Conservation (phyloP, 148 eudicot genomes). For the Rhododendron mucronatum region DNA sequence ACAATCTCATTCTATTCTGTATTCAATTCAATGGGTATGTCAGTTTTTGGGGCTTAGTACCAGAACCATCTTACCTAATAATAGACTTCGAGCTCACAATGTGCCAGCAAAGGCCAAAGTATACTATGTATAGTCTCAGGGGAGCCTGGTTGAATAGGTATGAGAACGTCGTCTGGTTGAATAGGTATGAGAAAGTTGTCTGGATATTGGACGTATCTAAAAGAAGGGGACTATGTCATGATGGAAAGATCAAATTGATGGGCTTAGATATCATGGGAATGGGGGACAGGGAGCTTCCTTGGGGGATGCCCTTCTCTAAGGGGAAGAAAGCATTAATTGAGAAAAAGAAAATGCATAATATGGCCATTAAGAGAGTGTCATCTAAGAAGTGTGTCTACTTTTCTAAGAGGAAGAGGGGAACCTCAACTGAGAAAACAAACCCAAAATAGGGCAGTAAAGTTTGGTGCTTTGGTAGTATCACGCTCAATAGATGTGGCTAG, state of each 20-base stretch:
- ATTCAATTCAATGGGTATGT: neutral
- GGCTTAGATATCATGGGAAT: neutral
- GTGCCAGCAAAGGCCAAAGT: neutral
- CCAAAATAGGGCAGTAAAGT: neutral
- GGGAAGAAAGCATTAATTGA: neutral
- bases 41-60: neutral
- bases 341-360: neutral
- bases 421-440: neutral
- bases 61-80: neutral
- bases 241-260: neutral
- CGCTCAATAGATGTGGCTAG: neutral
- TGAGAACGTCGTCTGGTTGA: neutral
- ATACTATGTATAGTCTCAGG: neutral
- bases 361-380: neutral
- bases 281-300: neutral
- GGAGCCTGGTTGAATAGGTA: neutral
- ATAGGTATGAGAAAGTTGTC: neutral
- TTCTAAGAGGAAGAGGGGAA: neutral
- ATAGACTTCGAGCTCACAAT: neutral
- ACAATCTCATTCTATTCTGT: neutral
- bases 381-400: neutral
- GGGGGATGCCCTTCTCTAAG: neutral
- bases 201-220: neutral
- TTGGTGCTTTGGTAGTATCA: neutral
- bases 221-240: neutral